Base-by-base conservation (phyloP, 306 rosid genomes). In the Cucurbita maxima region DNA sequence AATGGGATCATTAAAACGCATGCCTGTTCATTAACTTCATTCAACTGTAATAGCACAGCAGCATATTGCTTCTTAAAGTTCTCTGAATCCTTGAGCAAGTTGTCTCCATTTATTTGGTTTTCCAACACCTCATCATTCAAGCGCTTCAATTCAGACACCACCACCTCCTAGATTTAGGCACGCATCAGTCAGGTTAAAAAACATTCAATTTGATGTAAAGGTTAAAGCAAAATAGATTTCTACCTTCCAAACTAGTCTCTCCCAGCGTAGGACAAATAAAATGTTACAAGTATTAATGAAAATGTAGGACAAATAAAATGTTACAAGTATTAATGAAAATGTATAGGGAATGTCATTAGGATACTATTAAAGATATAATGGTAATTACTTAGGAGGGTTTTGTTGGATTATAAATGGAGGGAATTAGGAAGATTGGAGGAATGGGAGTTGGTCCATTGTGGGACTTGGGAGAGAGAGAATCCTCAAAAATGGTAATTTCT, bases 11-110 rank as follows among this genome's bases (percentile, higher is more conserved):
- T 66, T 45, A 50, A 80, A 76, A 78, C 72, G 36, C 81, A 75
- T 85, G 74, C 98, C 95, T 94, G 90, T 18, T 86, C 90, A 78
- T 91, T 94, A 77, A 82, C 92, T 85, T 89, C 97, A 74, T 84
- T 81, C 80, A 89, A 81, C 76, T 87, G 96, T 80, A 87, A 80
- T 59, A 90, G 79, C 25, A 87, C 86, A 44, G 96, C 88, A 84
- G 97, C 97, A 82, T 89, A 90, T 77, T 85, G 89, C 86, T 89
- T 94, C 81, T 82, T 90, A 72, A 94, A 90, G 76, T 81, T 67
- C 80, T 94, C 98, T 9, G 87, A 85, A 82, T 87, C 94, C 85
- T 83, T 83, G 71, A 85, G 72, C 55, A 83, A 73, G 85, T 82
- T 87, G 86, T 84, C 86, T 75, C 90, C 88, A 75, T 61, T 80